Conservation (phyloP, 169 alveolate genomes). For the Plasmodium gonderi region DNA sequence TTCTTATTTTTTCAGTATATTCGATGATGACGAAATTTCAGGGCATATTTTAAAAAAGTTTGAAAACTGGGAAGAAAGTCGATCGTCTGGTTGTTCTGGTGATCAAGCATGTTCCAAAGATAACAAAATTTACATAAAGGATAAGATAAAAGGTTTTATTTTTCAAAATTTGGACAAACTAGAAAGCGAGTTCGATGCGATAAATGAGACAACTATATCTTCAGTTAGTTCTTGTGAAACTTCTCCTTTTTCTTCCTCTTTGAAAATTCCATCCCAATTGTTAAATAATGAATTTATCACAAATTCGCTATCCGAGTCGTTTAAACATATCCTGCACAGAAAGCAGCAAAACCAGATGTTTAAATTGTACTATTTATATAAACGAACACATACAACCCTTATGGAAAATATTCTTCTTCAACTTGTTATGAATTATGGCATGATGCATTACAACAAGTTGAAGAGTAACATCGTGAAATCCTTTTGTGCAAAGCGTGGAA, state of each 20-base stretch:
- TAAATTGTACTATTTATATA: background rate
- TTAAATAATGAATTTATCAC: background rate
- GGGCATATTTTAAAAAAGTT: slow-evolving; percentile 10
- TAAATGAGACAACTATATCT: background rate
- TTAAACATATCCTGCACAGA: slow-evolving; percentile 5
- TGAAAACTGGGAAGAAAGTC: background rate
- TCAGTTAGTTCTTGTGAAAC: background rate
- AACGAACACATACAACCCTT: background rate
- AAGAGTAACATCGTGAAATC: background rate
- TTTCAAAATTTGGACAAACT: background rate
- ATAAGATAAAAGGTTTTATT: background rate
- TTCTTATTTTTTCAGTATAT: slow-evolving; percentile 10
- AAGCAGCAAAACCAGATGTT: slow-evolving; percentile 1
- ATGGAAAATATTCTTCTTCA: slow-evolving; percentile 9
- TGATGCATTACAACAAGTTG: slow-evolving; percentile 4
- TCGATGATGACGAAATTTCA: background rate
- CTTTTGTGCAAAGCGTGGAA: background rate
- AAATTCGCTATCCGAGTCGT: background rate
- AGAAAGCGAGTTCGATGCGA: background rate
- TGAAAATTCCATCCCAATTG: slow-evolving; percentile 1
- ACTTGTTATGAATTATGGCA: background rate
- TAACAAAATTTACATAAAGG: background rate
- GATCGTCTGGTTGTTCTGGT: background rate
- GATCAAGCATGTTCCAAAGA: background rate
- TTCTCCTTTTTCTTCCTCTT: background rate